These are phyloP conservation scores for Citrus unshiu DNA, from an alignment of 345 rosid species.

Conservation along the genomic window DNA sequence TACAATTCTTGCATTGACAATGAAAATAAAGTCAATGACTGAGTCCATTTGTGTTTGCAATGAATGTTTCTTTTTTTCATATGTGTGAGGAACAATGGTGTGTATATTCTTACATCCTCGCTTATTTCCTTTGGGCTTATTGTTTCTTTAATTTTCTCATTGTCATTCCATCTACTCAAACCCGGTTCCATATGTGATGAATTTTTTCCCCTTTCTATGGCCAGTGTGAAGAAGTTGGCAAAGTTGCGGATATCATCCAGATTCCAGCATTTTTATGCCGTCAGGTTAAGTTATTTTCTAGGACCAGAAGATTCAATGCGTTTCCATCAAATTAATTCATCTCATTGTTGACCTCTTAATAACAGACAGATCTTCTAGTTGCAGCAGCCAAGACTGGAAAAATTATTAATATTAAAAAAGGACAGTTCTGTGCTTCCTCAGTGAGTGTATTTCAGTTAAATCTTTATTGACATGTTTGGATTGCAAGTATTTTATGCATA, in stretches of 20 bases:
- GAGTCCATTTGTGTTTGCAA: neutral
- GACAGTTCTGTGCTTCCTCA: slow-evolving; percentile 91
- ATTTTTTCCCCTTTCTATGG: slow-evolving; percentile 15
- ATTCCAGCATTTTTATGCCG: slow-evolving; percentile 98
- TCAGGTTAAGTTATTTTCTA: slow-evolving; percentile 49
- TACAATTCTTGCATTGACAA: neutral
- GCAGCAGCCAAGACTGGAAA: slow-evolving; percentile 94
- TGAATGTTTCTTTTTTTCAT: neutral
- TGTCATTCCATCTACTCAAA: neutral
- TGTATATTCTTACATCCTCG: neutral
- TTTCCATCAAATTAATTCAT: slow-evolving; percentile 1
- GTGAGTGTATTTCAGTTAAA: slow-evolving; percentile 41
- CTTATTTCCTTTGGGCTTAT: neutral
- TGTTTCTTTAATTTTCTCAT: neutral
- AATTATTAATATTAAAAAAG: slow-evolving; percentile 91
- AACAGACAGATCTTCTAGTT: slow-evolving; percentile 94
- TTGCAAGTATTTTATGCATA: slow-evolving; percentile 1
- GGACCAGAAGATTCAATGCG: too few relatives aligned
- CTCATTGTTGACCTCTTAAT: slow-evolving; percentile 17
- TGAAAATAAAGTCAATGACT: neutral
- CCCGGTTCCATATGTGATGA: slow-evolving; percentile 16
- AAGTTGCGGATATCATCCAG: slow-evolving; percentile 91
- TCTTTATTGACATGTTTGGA: slow-evolving; percentile 4
- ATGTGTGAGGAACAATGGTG: neutral
- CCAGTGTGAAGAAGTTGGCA: slow-evolving; percentile 85